Conservation (phyloP, 805 yeast genomes). For the Millerozyma miso region DNA sequence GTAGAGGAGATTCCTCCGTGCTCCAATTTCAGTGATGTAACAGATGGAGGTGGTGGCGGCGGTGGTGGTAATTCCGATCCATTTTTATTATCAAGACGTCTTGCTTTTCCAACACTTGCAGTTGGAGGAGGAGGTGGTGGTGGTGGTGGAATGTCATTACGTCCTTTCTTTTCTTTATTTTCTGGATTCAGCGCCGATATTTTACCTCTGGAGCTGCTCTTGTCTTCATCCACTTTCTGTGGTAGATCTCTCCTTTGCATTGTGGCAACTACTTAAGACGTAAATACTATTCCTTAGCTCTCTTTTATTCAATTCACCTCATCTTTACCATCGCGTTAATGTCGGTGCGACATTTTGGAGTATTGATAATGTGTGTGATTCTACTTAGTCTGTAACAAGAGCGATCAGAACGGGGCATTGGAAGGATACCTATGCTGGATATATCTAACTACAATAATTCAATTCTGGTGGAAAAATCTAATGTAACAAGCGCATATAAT, state of each 20-base stretch:
- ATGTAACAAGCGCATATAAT: neutral
- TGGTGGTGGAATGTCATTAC: conserved; percentile 21
- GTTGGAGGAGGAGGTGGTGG: conserved; percentile 39
- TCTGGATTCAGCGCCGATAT: neutral
- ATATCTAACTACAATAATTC: neutral
- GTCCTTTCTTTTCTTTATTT: conserved; percentile 6
- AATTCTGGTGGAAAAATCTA: neutral
- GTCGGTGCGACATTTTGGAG: neutral
- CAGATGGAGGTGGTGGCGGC: conserved; percentile 17
- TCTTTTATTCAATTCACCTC: neutral
- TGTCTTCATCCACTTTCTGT: neutral
- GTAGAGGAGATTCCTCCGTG: conserved; percentile 2
- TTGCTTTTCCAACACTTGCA: conserved; percentile 1
- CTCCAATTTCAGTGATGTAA: conserved; percentile 2
- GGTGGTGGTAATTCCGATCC: conserved; percentile 17
- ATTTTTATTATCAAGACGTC: neutral
- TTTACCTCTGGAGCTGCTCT: neutral
- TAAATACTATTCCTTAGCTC: neutral
- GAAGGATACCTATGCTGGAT: neutral
- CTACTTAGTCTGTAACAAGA: neutral
- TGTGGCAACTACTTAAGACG: neutral
- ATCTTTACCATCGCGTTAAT: neutral
- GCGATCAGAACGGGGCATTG: neutral
- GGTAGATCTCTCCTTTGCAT: neutral
- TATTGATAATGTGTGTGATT: neutral